phyloP scores from a whole-genome alignment of 352 stramenopile species.

The Thraustotheca clavata region DNA sequence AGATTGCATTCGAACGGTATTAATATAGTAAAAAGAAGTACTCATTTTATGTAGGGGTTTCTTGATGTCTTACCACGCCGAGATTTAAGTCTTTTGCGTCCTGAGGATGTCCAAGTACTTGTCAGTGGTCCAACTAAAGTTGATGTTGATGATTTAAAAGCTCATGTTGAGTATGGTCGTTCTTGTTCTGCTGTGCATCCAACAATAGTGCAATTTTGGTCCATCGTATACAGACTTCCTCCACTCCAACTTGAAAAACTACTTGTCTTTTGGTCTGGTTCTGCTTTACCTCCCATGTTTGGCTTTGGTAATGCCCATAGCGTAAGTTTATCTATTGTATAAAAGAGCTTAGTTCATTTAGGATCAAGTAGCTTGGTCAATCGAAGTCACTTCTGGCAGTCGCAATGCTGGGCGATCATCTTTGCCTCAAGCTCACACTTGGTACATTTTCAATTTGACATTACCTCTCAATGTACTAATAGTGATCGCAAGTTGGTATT shows the following conservation, averaged over 20 bases:
- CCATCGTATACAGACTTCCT: conserved; percentile 51
- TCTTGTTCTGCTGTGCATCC: conserved; percentile 26
- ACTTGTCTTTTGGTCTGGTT: conserved; percentile 73
- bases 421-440: conserved; percentile 70
- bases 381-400: conserved; percentile 49
- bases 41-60: conserved; percentile 55
- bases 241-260: conserved; percentile 38
- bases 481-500: conserved; percentile 69
- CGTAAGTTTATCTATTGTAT: not conserved
- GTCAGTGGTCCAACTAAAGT: conserved; percentile 43
- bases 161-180: conserved; percentile 47
- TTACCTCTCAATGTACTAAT: not conserved
- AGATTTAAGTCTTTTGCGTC: conserved; percentile 53
- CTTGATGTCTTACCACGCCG: conserved; percentile 38
- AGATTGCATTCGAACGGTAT: conserved; percentile 4
- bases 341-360: conserved; percentile 22
- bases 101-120: conserved; percentile 41
- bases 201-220: conserved; percentile 42
- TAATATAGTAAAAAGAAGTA: conserved; percentile 27
- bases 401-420: conserved; percentile 5
- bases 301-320: conserved; percentile 42
- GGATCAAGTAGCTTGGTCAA: conserved; percentile 57
- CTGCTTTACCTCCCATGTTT: conserved; percentile 53
- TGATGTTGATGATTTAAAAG: conserved; percentile 43
- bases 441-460: conserved; percentile 28